phyloP scores from a whole-genome alignment of 2,329 filamentous ascomycete species.

The Lojkania enalia region DNA sequence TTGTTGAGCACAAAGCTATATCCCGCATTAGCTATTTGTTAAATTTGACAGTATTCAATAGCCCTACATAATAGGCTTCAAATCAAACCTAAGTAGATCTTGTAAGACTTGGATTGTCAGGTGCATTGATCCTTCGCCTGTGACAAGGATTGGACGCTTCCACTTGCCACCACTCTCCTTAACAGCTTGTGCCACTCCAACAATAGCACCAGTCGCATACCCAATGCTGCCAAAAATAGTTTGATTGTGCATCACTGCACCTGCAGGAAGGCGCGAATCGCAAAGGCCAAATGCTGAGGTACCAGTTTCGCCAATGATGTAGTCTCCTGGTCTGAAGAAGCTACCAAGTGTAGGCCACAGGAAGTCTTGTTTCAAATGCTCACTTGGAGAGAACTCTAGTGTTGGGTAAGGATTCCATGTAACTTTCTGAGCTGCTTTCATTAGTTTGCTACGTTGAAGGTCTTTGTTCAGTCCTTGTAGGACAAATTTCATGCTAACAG shows the following conservation, averaged over 20 bases:
- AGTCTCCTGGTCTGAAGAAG: constrained; percentile 56
- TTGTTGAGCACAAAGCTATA: constrained; percentile 35
- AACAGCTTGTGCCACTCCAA: constrained; percentile 28
- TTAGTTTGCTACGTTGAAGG: constrained; percentile 1
- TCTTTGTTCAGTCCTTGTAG: not conserved
- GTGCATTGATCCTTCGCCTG: constrained; percentile 39
- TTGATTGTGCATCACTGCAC: constrained; percentile 21
- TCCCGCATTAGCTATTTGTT: not conserved
- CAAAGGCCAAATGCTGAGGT: constrained; percentile 59
- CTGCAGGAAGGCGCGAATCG: constrained; percentile 54
- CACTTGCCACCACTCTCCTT: constrained; percentile 5
- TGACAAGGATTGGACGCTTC: constrained; percentile 26
- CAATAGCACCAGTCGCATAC: constrained; percentile 51
- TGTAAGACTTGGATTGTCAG: constrained; percentile 38
- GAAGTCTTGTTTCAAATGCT: constrained; percentile 22
- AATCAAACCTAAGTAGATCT: constrained; percentile 36
- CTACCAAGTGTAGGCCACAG: constrained; percentile 51
- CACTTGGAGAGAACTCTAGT: constrained; percentile 6
- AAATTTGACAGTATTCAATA: not conserved
- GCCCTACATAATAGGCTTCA: constrained; percentile 18
- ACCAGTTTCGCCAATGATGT: constrained; percentile 61
- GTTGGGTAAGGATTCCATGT: constrained; percentile 17
- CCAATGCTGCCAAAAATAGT: constrained; percentile 35
- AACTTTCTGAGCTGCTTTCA: not conserved
- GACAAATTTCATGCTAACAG: constrained; percentile 2